phyloP scores from a whole-genome alignment of 1,139 yeast genomes.

The Taphrina pruni region DNA sequence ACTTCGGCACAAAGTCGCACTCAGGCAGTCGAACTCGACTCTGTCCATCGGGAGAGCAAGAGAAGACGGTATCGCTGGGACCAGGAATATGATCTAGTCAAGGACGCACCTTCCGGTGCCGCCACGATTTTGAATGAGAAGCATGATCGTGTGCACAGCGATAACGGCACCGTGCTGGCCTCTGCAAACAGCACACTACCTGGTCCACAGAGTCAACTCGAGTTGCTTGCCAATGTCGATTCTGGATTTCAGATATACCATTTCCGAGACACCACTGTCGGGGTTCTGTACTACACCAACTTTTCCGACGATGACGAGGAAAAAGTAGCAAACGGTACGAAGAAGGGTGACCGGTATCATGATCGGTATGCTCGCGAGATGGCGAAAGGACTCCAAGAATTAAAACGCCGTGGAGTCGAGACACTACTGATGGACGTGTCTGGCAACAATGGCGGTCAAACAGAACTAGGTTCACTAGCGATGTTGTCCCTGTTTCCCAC shows the following conservation, averaged over 20 bases:
- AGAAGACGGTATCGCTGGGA: conserved; percentile 14
- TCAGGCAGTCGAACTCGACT: background rate
- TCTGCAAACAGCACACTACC: conserved; percentile 7
- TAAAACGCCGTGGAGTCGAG: conserved; percentile 17
- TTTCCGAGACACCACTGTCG: conserved; percentile 25
- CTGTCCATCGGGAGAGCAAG: conserved; percentile 1
- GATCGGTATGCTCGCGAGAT: conserved; percentile 11
- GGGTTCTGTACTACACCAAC: conserved; percentile 21
- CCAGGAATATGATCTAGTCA: conserved; percentile 17
- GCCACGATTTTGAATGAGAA: background rate
- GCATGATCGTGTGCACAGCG: background rate
- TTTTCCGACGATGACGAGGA: conserved; percentile 17
- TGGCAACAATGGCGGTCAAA: conserved; percentile 29
- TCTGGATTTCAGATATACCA: conserved; percentile 23
- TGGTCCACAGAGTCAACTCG: conserved; percentile 7
- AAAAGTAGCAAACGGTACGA: conserved; percentile 3
- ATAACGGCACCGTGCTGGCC: background rate
- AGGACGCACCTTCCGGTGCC: conserved; percentile 2
- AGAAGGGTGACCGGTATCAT: background rate
- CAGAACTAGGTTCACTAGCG: conserved; percentile 21
- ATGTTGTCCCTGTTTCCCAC: conserved; percentile 24
- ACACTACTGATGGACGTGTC: conserved; percentile 19
- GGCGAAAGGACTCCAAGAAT: conserved; percentile 17
- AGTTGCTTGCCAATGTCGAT: conserved; percentile 7
- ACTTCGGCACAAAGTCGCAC: background rate